Evolutionary conservation across 805 yeast genomes (phyloP), one percentile per base, ranked within the genome.

Genomic region (Suhomyces sp.): DNA sequence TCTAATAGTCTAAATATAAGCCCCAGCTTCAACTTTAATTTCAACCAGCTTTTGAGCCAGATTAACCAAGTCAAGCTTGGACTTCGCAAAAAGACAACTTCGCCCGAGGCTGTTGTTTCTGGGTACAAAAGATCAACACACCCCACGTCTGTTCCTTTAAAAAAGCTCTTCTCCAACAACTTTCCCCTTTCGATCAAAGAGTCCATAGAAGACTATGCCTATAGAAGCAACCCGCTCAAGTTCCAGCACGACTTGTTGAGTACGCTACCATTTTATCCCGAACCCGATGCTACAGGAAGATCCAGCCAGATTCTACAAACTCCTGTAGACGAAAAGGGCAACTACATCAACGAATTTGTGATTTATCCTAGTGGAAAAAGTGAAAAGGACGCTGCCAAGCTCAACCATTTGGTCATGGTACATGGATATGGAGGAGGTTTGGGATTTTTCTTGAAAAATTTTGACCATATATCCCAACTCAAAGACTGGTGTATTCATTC

Each of bases 401-500:
- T 56, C 50, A 67, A 73, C 60, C 83, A 59, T 64, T 65, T 67
- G 57, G 74, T 63, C 61, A 76, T 64, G 77, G 66, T 67, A 54
- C 82, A 69, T 65, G 79, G 78, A 0, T 76, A 75, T 53, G 79
- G 79, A 1, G 72, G 71, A 3, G 78, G 79, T 1, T 60, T 75
- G n/a, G 78, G 80, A 3, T 67, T 74, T 47, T 75, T 58, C 62
- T n/a, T 79, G 61, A 65, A 76, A 52, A 71, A 71, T 45, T 72
- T 73, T 31, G 65, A 65, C n/a, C 64, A 51, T 2, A 51, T 73
- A 3, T 48, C 58, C 37, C 21, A 52, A 8, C 47, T 52, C 33
- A 71, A 79, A 25, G 71, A 78, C 40, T 87, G 94, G 87, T 79
- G 85, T 50, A 75, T 92, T 44, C 97, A 90, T 70, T 88, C 97